Evolutionary conservation across 306 rosid genomes (phyloP).

Genomic region (Boehmeria nivea): DNA sequence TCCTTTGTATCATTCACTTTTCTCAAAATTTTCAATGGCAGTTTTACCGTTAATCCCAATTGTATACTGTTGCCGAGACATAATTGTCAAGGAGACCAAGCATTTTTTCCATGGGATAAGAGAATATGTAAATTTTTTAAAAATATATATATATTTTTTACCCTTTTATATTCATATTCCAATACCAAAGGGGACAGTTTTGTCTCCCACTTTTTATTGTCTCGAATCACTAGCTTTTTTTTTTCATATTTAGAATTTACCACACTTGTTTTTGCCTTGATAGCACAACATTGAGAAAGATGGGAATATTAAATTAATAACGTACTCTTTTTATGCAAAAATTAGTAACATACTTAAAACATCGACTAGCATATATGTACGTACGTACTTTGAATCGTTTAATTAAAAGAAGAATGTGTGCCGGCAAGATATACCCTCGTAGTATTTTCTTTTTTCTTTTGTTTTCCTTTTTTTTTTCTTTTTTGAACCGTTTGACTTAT

Average conservation of each 20-base stretch:
- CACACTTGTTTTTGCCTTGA: slow-evolving; percentile 8
- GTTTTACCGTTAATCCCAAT: slow-evolving; percentile 9
- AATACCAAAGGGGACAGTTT: slow-evolving; percentile 70
- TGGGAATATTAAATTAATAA: background rate
- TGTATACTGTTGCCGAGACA: slow-evolving; percentile 32
- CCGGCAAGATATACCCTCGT: background rate
- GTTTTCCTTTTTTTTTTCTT: no score
- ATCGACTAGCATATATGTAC: background rate
- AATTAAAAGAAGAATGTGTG: no score
- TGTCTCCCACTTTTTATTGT: slow-evolving; percentile 47
- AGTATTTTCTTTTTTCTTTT: no score
- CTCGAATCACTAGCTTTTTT: slow-evolving; percentile 39
- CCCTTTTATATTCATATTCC: slow-evolving; percentile 54
- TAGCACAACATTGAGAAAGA: slow-evolving; percentile 3
- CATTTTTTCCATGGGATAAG: slow-evolving; percentile 40
- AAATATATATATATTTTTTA: background rate
- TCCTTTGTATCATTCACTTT: slow-evolving; percentile 16
- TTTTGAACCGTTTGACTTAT: no score
- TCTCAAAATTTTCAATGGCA: slow-evolving; percentile 15
- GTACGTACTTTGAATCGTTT: background rate
- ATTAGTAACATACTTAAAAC: no score
- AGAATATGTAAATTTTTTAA: slow-evolving; percentile 26
- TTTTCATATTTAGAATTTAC: background rate
- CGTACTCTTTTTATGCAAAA: background rate
- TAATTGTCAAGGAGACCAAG: slow-evolving; percentile 49